Conservation (phyloP, 805 yeast genomes). For the Candida alai region DNA sequence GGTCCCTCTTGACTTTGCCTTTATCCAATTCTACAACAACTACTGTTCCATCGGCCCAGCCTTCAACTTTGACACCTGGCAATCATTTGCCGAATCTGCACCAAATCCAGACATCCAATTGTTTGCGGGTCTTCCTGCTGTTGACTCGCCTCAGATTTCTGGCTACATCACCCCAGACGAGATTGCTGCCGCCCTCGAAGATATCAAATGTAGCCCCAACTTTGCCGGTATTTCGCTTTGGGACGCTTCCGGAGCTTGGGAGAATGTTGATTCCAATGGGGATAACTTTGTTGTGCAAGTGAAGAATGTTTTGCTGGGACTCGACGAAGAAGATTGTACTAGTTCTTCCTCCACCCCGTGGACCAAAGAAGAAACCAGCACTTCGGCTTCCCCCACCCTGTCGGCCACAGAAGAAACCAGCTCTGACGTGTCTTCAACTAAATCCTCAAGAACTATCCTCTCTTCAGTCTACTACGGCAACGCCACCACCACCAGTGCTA, state of each 20-base stretch:
- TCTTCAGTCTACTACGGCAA: no score
- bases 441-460: no score
- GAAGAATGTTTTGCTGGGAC: slow-evolving; percentile 14
- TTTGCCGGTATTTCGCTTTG: slow-evolving; percentile 36
- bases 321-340: slow-evolving; percentile 7
- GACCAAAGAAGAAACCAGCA: no score
- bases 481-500: no score
- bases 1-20: slow-evolving; percentile 73
- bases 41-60: slow-evolving; percentile 49
- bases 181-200: slow-evolving; percentile 14
- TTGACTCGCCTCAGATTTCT: slow-evolving; percentile 42
- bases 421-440: no score
- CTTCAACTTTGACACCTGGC: slow-evolving; percentile 74
- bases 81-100: slow-evolving; percentile 54
- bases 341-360: slow-evolving; percentile 7
- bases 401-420: no score
- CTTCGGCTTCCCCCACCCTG: neutral
- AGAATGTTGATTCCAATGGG: slow-evolving; percentile 11
- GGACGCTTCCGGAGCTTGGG: slow-evolving; percentile 30
- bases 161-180: slow-evolving; percentile 35
- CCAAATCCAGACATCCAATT: slow-evolving; percentile 69
- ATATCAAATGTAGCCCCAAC: slow-evolving; percentile 14
- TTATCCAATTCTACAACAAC: slow-evolving; percentile 88
- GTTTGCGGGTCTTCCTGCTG: slow-evolving; percentile 70
- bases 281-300: slow-evolving; percentile 17